Evolutionary conservation across 139 green algal genomes (phyloP).

Genomic region (Deuterostichococcus epilithicus): DNA sequence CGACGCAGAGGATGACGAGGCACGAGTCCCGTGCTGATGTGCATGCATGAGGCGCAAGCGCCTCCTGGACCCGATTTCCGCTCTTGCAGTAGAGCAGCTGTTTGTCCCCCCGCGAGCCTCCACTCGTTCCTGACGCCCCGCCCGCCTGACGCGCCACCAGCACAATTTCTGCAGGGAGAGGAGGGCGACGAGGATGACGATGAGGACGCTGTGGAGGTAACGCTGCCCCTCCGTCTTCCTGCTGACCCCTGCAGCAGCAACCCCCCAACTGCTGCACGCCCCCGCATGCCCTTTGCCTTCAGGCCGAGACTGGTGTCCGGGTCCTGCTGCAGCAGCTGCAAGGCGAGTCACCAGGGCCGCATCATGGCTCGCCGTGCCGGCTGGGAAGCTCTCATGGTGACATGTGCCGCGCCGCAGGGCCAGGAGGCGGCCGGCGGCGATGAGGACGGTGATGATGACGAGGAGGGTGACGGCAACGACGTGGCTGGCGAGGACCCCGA

Average conservation of each 20-base stretch:
- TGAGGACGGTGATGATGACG: constrained; percentile 26
- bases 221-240: too few relatives aligned
- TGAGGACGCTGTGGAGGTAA: constrained; percentile 15
- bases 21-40: neutral
- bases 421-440: constrained; percentile 11
- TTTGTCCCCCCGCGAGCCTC: neutral
- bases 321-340: neutral
- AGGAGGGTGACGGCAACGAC: constrained; percentile 4
- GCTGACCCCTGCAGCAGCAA: too few relatives aligned
- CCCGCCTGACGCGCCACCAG: too few relatives aligned
- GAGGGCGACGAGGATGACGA: constrained; percentile 33
- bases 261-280: too few relatives aligned
- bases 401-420: neutral
- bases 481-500: neutral
- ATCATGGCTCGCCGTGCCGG: neutral
- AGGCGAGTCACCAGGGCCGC: neutral
- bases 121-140: too few relatives aligned
- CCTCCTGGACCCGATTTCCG: neutral
- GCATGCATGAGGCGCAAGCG: neutral
- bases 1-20: constrained; percentile 14
- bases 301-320: too few relatives aligned
- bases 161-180: constrained; percentile 14
- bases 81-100: neutral
- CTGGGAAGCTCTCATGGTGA: constrained; percentile 4
- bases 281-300: too few relatives aligned